Percentiles rank a stretch among this genome's conserved stretches.
Conservation (phyloP, 305 asterid genomes). For the Ilex paraguariensis region DNA sequence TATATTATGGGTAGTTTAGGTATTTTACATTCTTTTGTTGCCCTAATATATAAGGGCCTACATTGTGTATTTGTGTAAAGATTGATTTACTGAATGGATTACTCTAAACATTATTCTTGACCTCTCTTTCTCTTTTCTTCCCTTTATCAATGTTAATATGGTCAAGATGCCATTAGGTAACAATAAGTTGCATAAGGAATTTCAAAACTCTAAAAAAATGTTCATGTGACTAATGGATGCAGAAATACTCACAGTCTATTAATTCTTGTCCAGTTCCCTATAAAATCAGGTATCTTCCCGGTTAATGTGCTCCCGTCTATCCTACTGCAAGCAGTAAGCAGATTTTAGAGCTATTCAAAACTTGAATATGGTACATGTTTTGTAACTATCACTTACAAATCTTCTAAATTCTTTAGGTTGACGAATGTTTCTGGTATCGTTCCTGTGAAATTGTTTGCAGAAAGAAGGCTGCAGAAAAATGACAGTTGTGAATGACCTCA, state of each 20-base stretch:
- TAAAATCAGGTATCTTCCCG: constrained; percentile 76
- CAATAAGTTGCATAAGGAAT: background rate
- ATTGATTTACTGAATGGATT: no score
- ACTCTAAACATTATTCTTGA: no score
- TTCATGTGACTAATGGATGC: background rate
- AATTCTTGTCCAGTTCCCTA: constrained; percentile 74
- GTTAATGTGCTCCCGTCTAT: constrained; percentile 66
- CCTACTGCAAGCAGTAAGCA: constrained; percentile 58
- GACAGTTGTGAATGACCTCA: background rate
- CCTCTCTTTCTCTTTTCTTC: no score
- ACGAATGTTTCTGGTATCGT: constrained; percentile 58
- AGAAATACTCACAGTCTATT: constrained; percentile 49
- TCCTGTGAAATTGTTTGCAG: constrained; percentile 77
- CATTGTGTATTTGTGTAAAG: no score
- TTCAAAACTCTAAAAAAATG: background rate
- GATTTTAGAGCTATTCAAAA: background rate
- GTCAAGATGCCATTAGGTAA: background rate
- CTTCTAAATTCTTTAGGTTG: constrained; percentile 59
- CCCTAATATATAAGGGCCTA: no score
- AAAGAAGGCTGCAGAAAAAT: constrained; percentile 54
- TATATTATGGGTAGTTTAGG: no score
- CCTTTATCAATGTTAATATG: no score
- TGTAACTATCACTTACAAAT: constrained; percentile 55
- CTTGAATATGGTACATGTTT: constrained; percentile 3
- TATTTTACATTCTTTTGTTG: no score